These are phyloP conservation scores for Nigrospora sphaerica DNA, from an alignment of 2,329 filamentous ascomycete species.

Conservation along the genomic window DNA sequence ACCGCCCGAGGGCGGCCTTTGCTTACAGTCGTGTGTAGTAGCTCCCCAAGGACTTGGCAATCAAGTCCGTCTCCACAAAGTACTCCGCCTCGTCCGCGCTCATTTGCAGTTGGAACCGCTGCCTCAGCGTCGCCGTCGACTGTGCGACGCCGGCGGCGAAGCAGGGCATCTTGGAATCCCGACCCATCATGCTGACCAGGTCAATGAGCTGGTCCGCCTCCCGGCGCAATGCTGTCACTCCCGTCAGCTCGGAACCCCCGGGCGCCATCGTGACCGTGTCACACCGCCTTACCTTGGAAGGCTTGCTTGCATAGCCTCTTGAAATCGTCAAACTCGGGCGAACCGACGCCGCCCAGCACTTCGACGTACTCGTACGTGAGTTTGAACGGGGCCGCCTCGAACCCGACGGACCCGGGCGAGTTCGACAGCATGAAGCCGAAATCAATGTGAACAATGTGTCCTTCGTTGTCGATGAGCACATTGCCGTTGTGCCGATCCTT, in stretches of 20 bases:
- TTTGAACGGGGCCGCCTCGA: constrained; percentile 83
- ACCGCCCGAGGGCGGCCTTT: background rate
- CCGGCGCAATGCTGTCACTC: constrained; percentile 55
- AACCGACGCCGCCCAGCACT: constrained; percentile 67
- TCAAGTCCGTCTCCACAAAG: constrained; percentile 73
- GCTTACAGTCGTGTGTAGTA: constrained; percentile 80
- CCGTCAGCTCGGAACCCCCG: background rate
- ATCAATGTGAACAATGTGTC: constrained; percentile 83
- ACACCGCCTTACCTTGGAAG: constrained; percentile 58
- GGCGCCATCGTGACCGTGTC: background rate
- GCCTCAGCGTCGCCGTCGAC: constrained; percentile 61
- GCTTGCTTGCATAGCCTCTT: constrained; percentile 76
- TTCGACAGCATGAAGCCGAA: constrained; percentile 89
- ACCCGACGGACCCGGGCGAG: constrained; percentile 75
- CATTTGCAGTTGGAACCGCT: constrained; percentile 74
- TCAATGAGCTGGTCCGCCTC: constrained; percentile 77
- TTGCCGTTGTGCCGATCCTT: constrained; percentile 86
- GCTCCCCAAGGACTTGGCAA: constrained; percentile 75
- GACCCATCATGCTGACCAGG: constrained; percentile 77
- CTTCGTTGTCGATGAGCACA: constrained; percentile 76
- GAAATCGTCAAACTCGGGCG: constrained; percentile 66
- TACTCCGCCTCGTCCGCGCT: constrained; percentile 75
- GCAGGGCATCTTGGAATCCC: constrained; percentile 78
- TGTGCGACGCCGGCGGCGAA: constrained; percentile 68
- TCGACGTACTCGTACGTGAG: constrained; percentile 82